Conservation (phyloP, 345 rosid species). For the Salix suchowensis region DNA sequence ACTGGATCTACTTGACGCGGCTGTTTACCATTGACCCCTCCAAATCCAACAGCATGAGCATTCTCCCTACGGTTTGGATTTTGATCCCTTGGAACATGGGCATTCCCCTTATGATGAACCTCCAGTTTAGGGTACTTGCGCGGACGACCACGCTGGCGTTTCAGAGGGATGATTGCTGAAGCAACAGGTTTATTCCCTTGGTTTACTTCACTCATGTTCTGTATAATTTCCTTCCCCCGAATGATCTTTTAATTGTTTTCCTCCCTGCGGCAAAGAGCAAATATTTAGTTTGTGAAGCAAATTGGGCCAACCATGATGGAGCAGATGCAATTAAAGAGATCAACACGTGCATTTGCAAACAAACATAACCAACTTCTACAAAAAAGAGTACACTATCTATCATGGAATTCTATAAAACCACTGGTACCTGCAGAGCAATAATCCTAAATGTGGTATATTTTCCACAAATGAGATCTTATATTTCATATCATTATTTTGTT, state of each 20-base stretch:
- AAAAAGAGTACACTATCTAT: background rate
- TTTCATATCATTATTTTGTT: background rate
- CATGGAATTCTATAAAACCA: background rate
- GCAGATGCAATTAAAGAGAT: background rate
- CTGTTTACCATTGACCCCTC: constrained; percentile 28
- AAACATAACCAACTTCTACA: background rate
- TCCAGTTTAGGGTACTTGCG: constrained; percentile 49
- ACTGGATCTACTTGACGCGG: constrained; percentile 28
- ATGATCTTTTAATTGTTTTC: constrained; percentile 2
- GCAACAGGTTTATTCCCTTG: constrained; percentile 35
- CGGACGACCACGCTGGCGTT: constrained; percentile 87
- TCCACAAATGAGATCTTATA: background rate
- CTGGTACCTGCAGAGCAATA: background rate
- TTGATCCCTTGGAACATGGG: constrained; percentile 16
- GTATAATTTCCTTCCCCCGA: background rate
- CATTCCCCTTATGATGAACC: constrained; percentile 17
- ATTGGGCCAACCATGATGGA: background rate
- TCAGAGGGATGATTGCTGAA: constrained; percentile 42
- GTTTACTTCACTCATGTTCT: constrained; percentile 46
- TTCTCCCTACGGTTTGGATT: constrained; percentile 30
- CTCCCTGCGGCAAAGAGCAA: constrained; percentile 13
- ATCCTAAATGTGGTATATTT: background rate
- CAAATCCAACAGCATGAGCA: constrained; percentile 29
- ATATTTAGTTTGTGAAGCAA: constrained; percentile 6
- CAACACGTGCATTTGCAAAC: background rate